Conservation (phyloP, 192 early-diverging fungal species). For the Backusella mclennaniae region DNA sequence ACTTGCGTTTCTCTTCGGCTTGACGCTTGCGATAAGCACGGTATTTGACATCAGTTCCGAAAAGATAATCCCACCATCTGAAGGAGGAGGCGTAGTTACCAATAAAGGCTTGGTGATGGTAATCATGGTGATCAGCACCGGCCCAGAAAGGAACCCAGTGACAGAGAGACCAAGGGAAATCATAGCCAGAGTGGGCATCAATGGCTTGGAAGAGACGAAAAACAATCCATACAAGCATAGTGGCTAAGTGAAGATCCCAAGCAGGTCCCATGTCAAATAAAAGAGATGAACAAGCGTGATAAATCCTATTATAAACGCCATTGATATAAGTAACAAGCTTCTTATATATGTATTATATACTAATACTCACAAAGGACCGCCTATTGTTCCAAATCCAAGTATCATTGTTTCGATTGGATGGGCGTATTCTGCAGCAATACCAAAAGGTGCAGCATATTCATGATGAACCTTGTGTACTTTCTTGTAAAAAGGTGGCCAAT, state of each 20-base stretch:
- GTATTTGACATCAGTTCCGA: constrained; percentile 85
- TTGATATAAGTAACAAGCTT: neutral
- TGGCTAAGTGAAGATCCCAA: constrained; percentile 80
- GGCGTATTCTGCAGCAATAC: constrained; percentile 83
- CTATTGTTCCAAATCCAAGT: constrained; percentile 82
- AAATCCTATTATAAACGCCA: constrained; percentile 25
- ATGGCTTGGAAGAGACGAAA: constrained; percentile 81
- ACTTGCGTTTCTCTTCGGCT: constrained; percentile 2
- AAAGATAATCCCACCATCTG: constrained; percentile 87
- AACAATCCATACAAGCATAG: constrained; percentile 82
- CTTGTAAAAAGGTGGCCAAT: constrained; percentile 87
- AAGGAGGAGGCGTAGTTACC: constrained; percentile 84
- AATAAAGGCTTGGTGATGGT: constrained; percentile 83
- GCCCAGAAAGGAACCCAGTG: constrained; percentile 88
- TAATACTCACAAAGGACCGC: constrained; percentile 59
- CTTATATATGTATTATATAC: neutral
- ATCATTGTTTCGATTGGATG: constrained; percentile 85
- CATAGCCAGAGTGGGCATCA: constrained; percentile 92
- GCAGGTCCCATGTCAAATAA: neutral
- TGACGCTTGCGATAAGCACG: constrained; percentile 54
- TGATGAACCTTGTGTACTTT: constrained; percentile 95
- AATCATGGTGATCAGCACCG: constrained; percentile 92
- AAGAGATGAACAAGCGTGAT: constrained; percentile 10
- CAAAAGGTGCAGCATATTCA: constrained; percentile 88
- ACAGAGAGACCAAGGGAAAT: constrained; percentile 93